phyloP scores from a whole-genome alignment of 345 rosid species.

The Microthlaspi erraticum region DNA sequence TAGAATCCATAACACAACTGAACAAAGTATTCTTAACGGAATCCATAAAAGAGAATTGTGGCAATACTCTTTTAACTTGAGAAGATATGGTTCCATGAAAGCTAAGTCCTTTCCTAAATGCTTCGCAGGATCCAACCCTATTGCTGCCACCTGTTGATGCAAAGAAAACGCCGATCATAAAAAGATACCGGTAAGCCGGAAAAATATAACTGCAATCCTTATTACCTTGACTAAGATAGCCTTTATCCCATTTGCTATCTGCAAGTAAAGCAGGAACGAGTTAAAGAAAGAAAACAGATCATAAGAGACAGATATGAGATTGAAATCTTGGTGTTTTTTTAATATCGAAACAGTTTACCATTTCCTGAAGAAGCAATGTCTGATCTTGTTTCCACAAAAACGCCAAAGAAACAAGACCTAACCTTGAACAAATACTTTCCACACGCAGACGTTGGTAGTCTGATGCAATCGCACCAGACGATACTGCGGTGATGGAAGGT shows the following conservation, averaged over 20 bases:
- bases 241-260: slow-evolving; percentile 70
- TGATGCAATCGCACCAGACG: slow-evolving; percentile 98
- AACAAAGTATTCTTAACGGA: neutral
- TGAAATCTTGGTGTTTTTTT: slow-evolving; percentile 25
- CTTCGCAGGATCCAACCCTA: slow-evolving; percentile 86
- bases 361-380: slow-evolving; percentile 88
- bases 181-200: neutral
- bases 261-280: slow-evolving; percentile 34
- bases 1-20: slow-evolving; percentile 17
- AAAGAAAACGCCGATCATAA: neutral
- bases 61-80: slow-evolving; percentile 87
- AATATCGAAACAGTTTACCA: slow-evolving; percentile 61
- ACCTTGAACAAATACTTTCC: slow-evolving; percentile 96
- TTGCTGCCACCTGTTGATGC: slow-evolving; percentile 79
- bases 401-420: slow-evolving; percentile 97
- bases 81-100: slow-evolving; percentile 67
- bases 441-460: slow-evolving; percentile 95
- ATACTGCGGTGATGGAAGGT: slow-evolving; percentile 78
- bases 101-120: slow-evolving; percentile 92
- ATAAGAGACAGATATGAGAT: slow-evolving; percentile 25
- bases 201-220: slow-evolving; percentile 26
- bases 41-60: slow-evolving; percentile 11
- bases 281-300: slow-evolving; percentile 10
- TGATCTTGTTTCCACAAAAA: slow-evolving; percentile 99
- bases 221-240: slow-evolving; percentile 87